A percentile compares a stretch with the other conserved stretches of the same genome.
These are phyloP conservation scores for Rubus parviflorus DNA, from an alignment of 306 rosid species.

Conservation along the genomic window DNA sequence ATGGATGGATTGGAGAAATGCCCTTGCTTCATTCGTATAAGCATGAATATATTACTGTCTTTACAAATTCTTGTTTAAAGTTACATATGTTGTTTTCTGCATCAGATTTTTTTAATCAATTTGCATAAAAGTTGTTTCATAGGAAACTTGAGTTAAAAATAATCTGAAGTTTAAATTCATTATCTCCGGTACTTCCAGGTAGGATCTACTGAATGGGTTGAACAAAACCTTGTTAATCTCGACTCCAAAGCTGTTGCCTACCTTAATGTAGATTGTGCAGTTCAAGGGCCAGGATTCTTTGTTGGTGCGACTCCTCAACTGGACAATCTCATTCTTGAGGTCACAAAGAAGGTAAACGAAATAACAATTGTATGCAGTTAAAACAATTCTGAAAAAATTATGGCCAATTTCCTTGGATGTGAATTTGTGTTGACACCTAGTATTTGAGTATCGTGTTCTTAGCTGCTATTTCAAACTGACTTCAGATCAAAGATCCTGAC, in stretches of 20 bases:
- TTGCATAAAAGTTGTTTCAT: neutral
- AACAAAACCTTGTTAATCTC: constrained; percentile 78
- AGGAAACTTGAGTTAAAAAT: neutral
- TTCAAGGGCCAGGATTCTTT: constrained; percentile 85
- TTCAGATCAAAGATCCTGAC: constrained; percentile 94
- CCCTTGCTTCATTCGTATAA: neutral
- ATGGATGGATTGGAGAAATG: neutral
- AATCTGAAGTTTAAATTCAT: constrained; percentile 17
- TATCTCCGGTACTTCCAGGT: constrained; percentile 46
- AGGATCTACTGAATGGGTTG: constrained; percentile 99
- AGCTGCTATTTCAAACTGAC: constrained; percentile 22
- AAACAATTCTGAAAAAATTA: neutral
- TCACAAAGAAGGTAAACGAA: constrained; percentile 59
- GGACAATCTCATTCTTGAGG: constrained; percentile 74
- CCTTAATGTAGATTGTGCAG: constrained; percentile 97
- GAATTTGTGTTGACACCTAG: neutral
- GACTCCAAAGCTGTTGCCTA: constrained; percentile 82
- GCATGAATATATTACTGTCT: neutral
- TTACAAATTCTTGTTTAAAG: neutral
- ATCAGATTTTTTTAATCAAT: neutral
- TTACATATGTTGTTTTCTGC: constrained; percentile 15
- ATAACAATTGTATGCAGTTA: neutral
- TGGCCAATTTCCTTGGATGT: neutral
- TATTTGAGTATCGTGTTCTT: constrained; percentile 17
- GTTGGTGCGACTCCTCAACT: constrained; percentile 93